Percentiles rank a stretch among this genome's conserved stretches.
Conservation (phyloP, 2,329 filamentous ascomycete species). For the Ceratocystis lukuohia region DNA sequence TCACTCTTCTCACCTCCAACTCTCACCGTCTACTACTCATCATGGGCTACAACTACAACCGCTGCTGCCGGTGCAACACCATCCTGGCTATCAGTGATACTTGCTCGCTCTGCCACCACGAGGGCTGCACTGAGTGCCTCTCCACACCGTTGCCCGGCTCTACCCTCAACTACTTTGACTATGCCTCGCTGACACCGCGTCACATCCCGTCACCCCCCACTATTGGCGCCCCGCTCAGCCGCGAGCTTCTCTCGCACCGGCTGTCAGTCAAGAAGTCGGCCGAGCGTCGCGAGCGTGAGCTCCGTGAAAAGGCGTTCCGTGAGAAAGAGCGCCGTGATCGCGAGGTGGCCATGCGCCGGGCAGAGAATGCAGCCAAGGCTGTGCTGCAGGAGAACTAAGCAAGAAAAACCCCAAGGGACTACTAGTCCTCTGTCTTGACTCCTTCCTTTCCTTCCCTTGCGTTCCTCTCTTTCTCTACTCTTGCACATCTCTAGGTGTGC, state of each 20-base stretch:
- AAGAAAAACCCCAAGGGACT: not conserved
- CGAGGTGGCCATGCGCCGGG: conserved; percentile 12
- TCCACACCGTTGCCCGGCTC: conserved; percentile 14
- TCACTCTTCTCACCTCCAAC: not conserved
- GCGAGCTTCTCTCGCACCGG: not conserved
- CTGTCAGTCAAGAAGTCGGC: conserved; percentile 6
- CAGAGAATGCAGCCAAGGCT: conserved; percentile 2
- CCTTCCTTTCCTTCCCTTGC: not conserved
- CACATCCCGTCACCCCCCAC: conserved; percentile 3
- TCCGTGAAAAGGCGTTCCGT: conserved; percentile 11
- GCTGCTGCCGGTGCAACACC: conserved; percentile 43
- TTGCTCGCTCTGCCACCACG: conserved; percentile 38
- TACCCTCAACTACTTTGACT: conserved; percentile 15
- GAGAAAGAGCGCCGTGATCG: conserved; percentile 12
- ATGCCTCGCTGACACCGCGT: conserved; percentile 11
- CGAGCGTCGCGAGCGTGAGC: conserved; percentile 9
- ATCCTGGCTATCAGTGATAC: conserved; percentile 45
- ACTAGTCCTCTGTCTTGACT: not conserved
- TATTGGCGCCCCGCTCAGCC: not conserved
- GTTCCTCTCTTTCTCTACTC: not conserved
- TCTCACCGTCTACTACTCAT: not conserved
- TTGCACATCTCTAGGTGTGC: not conserved
- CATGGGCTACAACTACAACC: conserved; percentile 29
- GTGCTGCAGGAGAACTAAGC: not conserved
- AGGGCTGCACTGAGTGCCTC: conserved; percentile 36